These are phyloP conservation scores for Candida sonorensis DNA, from an alignment of 805 yeast genomes.

Conservation along the genomic window DNA sequence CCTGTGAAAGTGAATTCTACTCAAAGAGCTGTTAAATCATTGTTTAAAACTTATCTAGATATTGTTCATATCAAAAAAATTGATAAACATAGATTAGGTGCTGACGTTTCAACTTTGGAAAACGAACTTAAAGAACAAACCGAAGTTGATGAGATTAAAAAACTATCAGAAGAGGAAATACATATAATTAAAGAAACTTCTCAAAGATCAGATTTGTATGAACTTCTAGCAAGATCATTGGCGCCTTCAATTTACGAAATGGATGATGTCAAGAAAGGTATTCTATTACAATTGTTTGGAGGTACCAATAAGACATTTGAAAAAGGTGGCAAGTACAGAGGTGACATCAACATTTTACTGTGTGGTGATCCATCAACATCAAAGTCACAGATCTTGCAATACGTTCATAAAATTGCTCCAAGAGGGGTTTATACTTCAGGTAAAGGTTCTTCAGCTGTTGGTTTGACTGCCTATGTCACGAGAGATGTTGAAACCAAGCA, in stretches of 20 bases:
- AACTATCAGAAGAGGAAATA: constrained; percentile 63
- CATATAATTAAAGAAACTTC: constrained; percentile 55
- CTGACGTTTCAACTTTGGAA: constrained; percentile 67
- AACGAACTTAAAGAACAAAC: constrained; percentile 50
- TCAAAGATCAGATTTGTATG: constrained; percentile 73
- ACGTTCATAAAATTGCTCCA: constrained; percentile 96
- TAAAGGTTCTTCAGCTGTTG: constrained; percentile 98
- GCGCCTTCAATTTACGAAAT: constrained; percentile 97
- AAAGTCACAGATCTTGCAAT: constrained; percentile 88
- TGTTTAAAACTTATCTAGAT: constrained; percentile 90
- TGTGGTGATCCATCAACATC: constrained; percentile 99
- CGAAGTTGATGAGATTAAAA: constrained; percentile 73
- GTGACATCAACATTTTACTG: constrained; percentile 83
- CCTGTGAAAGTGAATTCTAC: constrained; percentile 86
- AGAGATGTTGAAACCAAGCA: constrained; percentile 92
- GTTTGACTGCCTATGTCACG: constrained; percentile 94
- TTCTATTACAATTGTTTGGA: constrained; percentile 86
- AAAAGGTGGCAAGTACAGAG: constrained; percentile 93
- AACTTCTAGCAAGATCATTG: constrained; percentile 76
- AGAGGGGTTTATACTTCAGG: constrained; percentile 98
- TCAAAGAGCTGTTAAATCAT: constrained; percentile 73
- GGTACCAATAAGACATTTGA: constrained; percentile 85
- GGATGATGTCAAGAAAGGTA: constrained; percentile 96
- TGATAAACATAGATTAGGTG: constrained; percentile 74
- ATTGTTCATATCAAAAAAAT: constrained; percentile 88